Conservation (phyloP, 495 filamentous ascomycete genomes). For the Entonaema liquescens region DNA sequence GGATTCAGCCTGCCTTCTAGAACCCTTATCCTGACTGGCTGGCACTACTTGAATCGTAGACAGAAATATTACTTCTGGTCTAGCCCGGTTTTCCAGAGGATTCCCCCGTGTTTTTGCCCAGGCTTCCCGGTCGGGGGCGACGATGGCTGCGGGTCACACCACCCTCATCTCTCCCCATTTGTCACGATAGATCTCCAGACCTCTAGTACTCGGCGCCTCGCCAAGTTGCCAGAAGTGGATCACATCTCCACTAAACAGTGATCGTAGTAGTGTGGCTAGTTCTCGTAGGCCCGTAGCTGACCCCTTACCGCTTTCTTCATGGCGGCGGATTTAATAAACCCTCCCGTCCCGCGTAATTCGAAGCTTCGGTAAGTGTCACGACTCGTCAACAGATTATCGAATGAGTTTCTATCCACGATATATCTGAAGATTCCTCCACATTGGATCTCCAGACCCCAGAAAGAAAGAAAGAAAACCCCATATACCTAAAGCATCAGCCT, state of each 20-base stretch:
- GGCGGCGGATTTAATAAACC: constrained; percentile 36
- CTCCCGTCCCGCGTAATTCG: constrained; percentile 26
- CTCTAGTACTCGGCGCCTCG: constrained; percentile 35
- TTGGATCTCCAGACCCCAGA: constrained; percentile 15
- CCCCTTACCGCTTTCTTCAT: constrained; percentile 33
- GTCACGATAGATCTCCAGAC: constrained; percentile 45
- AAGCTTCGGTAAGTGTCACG: constrained; percentile 31
- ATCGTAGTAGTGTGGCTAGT: constrained; percentile 33
- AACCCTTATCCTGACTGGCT: constrained; percentile 12
- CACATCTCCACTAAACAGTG: constrained; percentile 33
- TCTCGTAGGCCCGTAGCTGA: constrained; percentile 29
- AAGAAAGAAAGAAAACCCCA: constrained; percentile 3
- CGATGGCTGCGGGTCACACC: constrained; percentile 36
- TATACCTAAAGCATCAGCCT: constrained; percentile 22
- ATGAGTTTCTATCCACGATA: constrained; percentile 24
- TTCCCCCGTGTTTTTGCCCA: constrained; percentile 32
- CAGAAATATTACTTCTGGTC: constrained; percentile 25
- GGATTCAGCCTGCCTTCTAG: constrained; percentile 26
- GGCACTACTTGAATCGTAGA: constrained; percentile 3
- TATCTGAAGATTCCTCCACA: constrained; percentile 24
- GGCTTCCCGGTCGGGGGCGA: constrained; percentile 39
- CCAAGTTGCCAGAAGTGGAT: constrained; percentile 39
- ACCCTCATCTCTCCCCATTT: constrained; percentile 43
- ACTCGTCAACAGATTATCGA: constrained; percentile 39
- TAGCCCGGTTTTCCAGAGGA: constrained; percentile 29